A percentile compares a stretch with the other conserved stretches of the same genome.
phyloP scores from a whole-genome alignment of 768 basidiomycete genomes.

The Lentinula sp. region DNA sequence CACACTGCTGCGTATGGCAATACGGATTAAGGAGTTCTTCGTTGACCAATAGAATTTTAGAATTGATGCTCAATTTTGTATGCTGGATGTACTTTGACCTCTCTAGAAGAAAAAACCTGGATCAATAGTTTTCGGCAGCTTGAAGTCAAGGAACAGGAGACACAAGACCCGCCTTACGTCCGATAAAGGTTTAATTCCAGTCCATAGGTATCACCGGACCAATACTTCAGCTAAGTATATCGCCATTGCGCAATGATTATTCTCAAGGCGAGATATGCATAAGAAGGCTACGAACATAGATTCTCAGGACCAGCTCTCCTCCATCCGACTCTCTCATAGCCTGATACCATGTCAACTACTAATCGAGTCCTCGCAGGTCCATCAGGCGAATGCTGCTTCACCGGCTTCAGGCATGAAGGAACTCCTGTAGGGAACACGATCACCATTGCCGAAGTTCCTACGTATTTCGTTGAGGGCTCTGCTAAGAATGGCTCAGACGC shows the following conservation, averaged over 20 bases:
- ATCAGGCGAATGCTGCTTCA: conserved; percentile 46
- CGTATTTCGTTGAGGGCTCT: conserved; percentile 49
- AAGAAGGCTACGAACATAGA: not conserved
- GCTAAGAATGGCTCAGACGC: conserved; percentile 15
- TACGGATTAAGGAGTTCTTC: not conserved
- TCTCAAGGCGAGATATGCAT: not conserved
- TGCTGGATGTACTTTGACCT: no score
- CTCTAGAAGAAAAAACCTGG: no score
- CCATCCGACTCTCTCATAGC: no score
- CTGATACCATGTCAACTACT: not conserved
- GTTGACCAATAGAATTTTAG: not conserved
- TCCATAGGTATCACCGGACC: no score
- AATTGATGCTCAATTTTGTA: no score
- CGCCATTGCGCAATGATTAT: no score
- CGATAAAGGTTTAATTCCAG: no score
- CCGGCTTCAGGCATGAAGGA: conserved; percentile 46
- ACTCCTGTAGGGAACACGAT: conserved; percentile 35
- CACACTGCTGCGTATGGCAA: conserved; percentile 84
- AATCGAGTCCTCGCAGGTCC: conserved; percentile 27
- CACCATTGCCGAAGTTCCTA: conserved; percentile 36
- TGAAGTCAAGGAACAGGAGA: no score
- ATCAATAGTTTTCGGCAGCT: no score
- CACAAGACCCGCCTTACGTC: no score
- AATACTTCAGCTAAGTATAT: no score
- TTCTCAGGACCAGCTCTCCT: not conserved